Conservation (phyloP, 2,329 filamentous ascomycete genomes). For the Pleurostoma richardsiae region DNA sequence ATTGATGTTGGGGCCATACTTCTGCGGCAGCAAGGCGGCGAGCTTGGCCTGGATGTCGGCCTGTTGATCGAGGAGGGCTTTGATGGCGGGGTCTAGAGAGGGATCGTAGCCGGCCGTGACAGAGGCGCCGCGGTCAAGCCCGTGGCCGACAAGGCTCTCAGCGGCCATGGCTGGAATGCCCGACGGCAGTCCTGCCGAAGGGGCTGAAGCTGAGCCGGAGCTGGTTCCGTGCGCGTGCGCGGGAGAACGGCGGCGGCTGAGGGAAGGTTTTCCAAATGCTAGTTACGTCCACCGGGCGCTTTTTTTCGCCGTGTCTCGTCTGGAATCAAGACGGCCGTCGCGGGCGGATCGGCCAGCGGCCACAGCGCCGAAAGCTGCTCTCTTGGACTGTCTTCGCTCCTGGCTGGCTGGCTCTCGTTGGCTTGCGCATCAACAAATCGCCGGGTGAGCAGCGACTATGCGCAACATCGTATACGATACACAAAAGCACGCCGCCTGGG, state of each 20-base stretch:
- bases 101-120: conserved; percentile 23
- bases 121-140: background rate
- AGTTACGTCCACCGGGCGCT: too few relatives aligned
- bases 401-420: background rate
- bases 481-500: background rate
- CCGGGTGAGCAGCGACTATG: background rate
- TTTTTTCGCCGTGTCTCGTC: too few relatives aligned
- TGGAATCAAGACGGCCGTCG: background rate
- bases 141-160: background rate
- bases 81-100: conserved; percentile 36
- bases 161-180: background rate
- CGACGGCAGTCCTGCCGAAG: too few relatives aligned
- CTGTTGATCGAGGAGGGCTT: conserved; percentile 44
- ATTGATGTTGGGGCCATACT: conserved; percentile 40
- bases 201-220: too few relatives aligned
- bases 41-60: conserved; percentile 48
- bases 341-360: background rate
- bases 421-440: background rate
- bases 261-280: too few relatives aligned
- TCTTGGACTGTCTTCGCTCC: background rate
- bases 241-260: too few relatives aligned
- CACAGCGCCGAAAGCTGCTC: background rate
- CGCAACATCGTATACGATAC: background rate
- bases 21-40: conserved; percentile 39
- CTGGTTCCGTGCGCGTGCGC: too few relatives aligned